phyloP scores from a whole-genome alignment of 2,329 filamentous ascomycete genomes.

The Coniella vitis region DNA sequence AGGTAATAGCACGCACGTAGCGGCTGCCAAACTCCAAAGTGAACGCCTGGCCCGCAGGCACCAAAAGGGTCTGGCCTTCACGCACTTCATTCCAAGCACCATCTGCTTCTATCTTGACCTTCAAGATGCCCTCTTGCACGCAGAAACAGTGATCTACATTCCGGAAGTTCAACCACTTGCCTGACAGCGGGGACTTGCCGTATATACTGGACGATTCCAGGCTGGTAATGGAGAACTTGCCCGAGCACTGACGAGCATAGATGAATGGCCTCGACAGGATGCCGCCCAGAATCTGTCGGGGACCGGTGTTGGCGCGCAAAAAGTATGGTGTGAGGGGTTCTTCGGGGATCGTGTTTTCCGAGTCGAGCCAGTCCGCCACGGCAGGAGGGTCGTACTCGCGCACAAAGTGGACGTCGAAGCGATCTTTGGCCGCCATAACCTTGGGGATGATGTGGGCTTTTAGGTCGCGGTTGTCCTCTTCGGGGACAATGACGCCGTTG shows the following conservation, averaged over 20 bases:
- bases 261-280: conserved; percentile 41
- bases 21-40: conserved; percentile 35
- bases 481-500: conserved; percentile 41
- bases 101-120: conserved; percentile 31
- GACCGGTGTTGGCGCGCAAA: conserved; percentile 42
- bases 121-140: conserved; percentile 39
- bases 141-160: conserved; percentile 46
- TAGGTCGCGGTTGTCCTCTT: conserved; percentile 44
- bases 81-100: conserved; percentile 26
- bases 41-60: conserved; percentile 40
- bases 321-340: conserved; percentile 38
- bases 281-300: conserved; percentile 38
- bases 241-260: conserved; percentile 38
- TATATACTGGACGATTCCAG: conserved; percentile 39
- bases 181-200: conserved; percentile 26
- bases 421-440: conserved; percentile 46
- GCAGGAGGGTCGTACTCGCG: conserved; percentile 40
- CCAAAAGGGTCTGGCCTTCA: conserved; percentile 42
- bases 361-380: conserved; percentile 33
- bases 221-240: conserved; percentile 46
- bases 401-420: conserved; percentile 49
- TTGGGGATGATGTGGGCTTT: conserved; percentile 45
- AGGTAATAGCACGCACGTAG: conserved; percentile 40
- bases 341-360: conserved; percentile 33
- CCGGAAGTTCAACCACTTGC: conserved; percentile 34